Evolutionary conservation across 2,329 filamentous ascomycete genomes (phyloP).

Genomic region (Aspergillus sp.): DNA sequence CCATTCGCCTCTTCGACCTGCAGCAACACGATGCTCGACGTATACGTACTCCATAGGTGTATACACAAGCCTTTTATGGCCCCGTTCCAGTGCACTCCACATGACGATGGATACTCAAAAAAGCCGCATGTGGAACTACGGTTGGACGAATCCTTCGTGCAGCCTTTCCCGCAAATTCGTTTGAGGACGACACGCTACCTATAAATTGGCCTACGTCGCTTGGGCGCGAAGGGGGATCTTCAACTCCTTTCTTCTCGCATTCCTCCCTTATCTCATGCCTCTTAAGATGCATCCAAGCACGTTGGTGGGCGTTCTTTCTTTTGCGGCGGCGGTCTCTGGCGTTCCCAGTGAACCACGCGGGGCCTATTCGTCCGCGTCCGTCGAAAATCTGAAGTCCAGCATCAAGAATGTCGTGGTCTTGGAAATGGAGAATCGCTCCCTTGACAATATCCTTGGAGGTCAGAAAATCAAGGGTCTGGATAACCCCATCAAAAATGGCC

Average conservation of each 20-base stretch:
- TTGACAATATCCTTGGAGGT: constrained; percentile 38
- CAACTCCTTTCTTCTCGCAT: background rate
- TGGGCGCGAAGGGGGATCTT: background rate
- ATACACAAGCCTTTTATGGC: no score
- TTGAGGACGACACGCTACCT: background rate
- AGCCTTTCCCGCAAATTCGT: background rate
- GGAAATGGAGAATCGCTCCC: constrained; percentile 37
- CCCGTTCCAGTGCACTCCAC: no score
- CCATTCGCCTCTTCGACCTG: no score
- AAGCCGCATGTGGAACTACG: no score
- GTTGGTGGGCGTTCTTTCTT: constrained; percentile 16
- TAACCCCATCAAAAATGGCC: constrained; percentile 35
- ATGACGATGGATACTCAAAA: no score
- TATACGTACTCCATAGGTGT: no score
- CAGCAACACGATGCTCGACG: no score
- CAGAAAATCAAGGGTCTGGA: constrained; percentile 31
- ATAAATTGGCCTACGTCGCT: background rate
- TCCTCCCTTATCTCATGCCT: background rate
- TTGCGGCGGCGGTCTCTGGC: constrained; percentile 11
- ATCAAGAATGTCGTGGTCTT: constrained; percentile 31
- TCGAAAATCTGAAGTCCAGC: constrained; percentile 22
- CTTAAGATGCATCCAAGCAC: constrained; percentile 16
- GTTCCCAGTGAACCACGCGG: constrained; percentile 1
- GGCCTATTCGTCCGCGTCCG: constrained; percentile 8
- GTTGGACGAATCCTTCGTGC: no score